Evolutionary conservation across 2,329 filamentous ascomycete species (phyloP).

Genomic region (Ophiostoma tasmaniense): DNA sequence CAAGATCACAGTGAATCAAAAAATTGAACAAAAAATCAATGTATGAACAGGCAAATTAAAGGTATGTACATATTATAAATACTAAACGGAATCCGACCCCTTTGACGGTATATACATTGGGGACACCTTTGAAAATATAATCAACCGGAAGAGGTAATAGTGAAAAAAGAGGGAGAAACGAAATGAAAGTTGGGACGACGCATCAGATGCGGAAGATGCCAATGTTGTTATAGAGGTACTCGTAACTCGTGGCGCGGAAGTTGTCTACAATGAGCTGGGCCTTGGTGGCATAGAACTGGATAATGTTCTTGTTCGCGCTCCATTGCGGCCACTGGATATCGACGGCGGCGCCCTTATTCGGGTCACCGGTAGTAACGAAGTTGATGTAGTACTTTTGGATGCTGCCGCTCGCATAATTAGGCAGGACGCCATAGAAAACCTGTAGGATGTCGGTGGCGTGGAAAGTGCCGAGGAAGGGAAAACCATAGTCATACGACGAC

Average conservation of each 20-base stretch:
- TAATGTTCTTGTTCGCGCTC: constrained; percentile 1
- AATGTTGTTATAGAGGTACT: neutral
- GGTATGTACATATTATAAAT: neutral
- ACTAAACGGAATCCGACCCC: neutral
- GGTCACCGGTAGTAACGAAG: constrained; percentile 63
- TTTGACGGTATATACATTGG: neutral
- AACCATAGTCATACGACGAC: constrained; percentile 61
- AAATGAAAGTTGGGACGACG: neutral
- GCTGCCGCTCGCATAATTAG: constrained; percentile 51
- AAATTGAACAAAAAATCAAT: neutral
- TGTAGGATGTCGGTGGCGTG: constrained; percentile 63
- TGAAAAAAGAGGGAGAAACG: neutral
- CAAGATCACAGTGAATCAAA: neutral
- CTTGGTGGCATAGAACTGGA: neutral
- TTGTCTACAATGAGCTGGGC: neutral
- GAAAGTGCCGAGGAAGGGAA: constrained; percentile 65
- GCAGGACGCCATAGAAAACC: constrained; percentile 56
- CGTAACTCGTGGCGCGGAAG: neutral
- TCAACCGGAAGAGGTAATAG: neutral
- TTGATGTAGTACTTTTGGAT: constrained; percentile 63
- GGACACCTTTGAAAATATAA: neutral
- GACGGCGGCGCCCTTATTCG: constrained; percentile 45
- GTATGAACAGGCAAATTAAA: neutral
- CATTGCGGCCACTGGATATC: constrained; percentile 8
- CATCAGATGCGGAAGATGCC: neutral